Evolutionary conservation across 2,329 filamentous ascomycete species (phyloP), one percentile per base, ranked within the genome.

Genomic region (Corynespora cassiicola): DNA sequence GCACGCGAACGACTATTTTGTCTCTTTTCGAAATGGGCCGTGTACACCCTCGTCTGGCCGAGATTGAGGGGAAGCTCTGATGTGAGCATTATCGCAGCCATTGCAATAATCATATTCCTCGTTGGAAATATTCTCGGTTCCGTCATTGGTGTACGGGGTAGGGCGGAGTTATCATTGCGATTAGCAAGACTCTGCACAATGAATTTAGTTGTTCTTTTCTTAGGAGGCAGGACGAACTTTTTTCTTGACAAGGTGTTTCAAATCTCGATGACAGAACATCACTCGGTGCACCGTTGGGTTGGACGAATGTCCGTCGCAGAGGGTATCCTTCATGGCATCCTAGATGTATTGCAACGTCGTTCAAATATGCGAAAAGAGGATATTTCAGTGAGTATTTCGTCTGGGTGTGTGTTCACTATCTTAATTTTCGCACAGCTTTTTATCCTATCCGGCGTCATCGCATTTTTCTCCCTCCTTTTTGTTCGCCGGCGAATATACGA

Each of bases 231-330:
- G 16, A 35, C 32, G 5, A 35, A n/a, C 18, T 19, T 18, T 2
- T 4, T 35, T 5, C 15, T 35, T 18, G 22, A 35, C n/a, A 26
- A 26, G 14, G n/a, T 35, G 15, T 35, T 35, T 7, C 22, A 34
- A 16, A n/a, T n/a, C n/a, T n/a, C n/a, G n/a, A n/a, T n/a, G n/a
- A n/a, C n/a, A 4, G 19, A 48, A 4, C 22, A 36, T 7, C 23
- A 27, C 4, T 16, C 38, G 3, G 4, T 48, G 9, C 38, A 48
- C 35, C 23, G 31, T 2, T 48, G 35, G 45, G 10, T 48, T 16
- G 35, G 41, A 17, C 33, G 45, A 8, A 16, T 45, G 16, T 24
- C 12, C 6, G 24, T 41, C 10, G 8, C 24, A n/a, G 22, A 35
- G 21, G 42, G 38, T 1, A 17, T 42, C 8, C 15, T 42, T 7